Conservation (phyloP, 2,329 filamentous ascomycete genomes). For the Xylaria sp. region DNA sequence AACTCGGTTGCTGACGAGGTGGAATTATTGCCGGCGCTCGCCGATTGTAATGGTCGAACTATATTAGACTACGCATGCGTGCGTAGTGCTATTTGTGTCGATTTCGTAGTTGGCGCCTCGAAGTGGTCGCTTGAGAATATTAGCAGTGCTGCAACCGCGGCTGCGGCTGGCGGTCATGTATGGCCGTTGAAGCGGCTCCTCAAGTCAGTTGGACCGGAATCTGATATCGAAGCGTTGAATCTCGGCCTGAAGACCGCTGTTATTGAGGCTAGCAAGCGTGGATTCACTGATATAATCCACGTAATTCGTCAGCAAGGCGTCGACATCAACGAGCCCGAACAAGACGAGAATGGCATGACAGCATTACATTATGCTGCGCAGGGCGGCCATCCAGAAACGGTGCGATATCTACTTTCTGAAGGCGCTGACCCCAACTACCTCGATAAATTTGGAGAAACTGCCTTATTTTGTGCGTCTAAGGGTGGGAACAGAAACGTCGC, state of each 20-base stretch:
- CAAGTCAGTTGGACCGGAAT: neutral
- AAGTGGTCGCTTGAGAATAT: conserved; percentile 16
- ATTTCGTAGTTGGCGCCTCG: neutral
- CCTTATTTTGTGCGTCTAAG: conserved; percentile 20
- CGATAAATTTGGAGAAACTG: conserved; percentile 16
- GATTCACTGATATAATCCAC: conserved; percentile 22
- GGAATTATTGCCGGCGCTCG: conserved; percentile 11
- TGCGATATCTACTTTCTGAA: conserved; percentile 24
- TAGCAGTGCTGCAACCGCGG: conserved; percentile 14
- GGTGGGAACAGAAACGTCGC: conserved; percentile 16
- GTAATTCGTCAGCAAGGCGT: conserved; percentile 15
- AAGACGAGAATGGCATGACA: conserved; percentile 20
- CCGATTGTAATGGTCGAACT: conserved; percentile 21
- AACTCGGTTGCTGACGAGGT: neutral
- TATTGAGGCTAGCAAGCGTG: conserved; percentile 23
- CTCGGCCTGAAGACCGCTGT: conserved; percentile 17
- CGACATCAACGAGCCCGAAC: conserved; percentile 6
- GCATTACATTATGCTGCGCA: conserved; percentile 24
- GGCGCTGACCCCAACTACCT: conserved; percentile 15
- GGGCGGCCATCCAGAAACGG: conserved; percentile 18
- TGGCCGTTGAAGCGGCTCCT: conserved; percentile 16
- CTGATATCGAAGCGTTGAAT: neutral
- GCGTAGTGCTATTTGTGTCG: conserved; percentile 4
- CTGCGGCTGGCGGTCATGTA: conserved; percentile 19
- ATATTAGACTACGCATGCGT: conserved; percentile 23